Evolutionary conservation across 306 rosid genomes (phyloP), one percentile per base, ranked within the genome.

Genomic region (Malus domestica): DNA sequence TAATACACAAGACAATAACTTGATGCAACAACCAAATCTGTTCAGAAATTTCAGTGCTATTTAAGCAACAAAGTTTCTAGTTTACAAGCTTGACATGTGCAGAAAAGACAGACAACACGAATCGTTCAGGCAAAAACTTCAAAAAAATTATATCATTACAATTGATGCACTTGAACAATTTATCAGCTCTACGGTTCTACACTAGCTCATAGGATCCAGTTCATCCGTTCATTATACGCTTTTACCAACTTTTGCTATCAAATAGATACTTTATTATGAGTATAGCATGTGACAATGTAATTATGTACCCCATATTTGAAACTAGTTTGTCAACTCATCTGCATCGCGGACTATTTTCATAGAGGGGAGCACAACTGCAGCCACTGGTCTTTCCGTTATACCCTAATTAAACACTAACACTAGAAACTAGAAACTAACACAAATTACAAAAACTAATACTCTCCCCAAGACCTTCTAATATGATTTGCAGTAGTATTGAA

Each of bases 301-400:
- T 25, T 13, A 72, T 12, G 38, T 57, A 72, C 76, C 54, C 19
- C 55, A 67, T 63, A 60, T 60, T 35, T n/a, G 67, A 42, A 57
- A 77, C 88, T 88, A 88, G 9, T 83, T 83, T 45, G 78, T 63
- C 79, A 78, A 73, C 38, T 59, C 79, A 73, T 87, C 96, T 0
- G 87, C 87, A 60, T 91, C 96, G 16, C 89, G 93, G 44, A 90
- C 86, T 54, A 90, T 88, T 88, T 71, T 85, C 96, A 70, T 81
- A 4, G 91, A 85, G 51, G 98, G 94, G 64, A 93, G 96, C 78
- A 90, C 79, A 81, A 91, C 79, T 27, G 98, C 96, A 64, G 97
- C 98, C 57, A 94, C 80, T 11, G 97, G 90, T n/a, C 52, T 90
- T 42, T 90, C 74, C 62, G 70, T 59, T 5, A 16, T 70, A 19